Evolutionary conservation across 2,329 filamentous ascomycete species (phyloP), one percentile per base, ranked within the genome.

Genomic region (Fusarium devonianum): DNA sequence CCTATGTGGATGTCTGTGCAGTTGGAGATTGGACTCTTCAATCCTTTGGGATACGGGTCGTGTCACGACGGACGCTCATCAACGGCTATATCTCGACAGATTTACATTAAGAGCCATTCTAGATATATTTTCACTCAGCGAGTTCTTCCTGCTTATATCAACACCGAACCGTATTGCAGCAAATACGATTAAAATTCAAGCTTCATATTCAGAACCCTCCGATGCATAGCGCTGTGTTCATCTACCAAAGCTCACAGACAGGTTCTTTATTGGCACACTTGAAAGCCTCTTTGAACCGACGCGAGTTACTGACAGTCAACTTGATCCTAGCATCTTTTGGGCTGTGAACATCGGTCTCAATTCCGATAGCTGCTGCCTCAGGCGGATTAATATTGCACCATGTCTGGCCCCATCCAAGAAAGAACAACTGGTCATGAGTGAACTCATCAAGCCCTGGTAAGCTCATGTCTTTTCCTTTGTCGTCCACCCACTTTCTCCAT

Each of bases 201-300:
- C n/a, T n/a, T n/a, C n/a, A n/a, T n/a, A n/a, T n/a, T n/a, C n/a
- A n/a, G n/a, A n/a, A n/a, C n/a, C n/a, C n/a, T n/a, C n/a, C n/a
- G n/a, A n/a, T n/a, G n/a, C n/a, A n/a, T n/a, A n/a, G n/a, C n/a
- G n/a, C n/a, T n/a, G n/a, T n/a, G n/a, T n/a, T n/a, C n/a, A n/a
- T n/a, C n/a, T 29, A 90, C 86, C 87, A 90, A 48, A 90, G 71
- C 70, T 89, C 82, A 67, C 87, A 90, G 22, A 78, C 81, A 0
- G 86, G 86, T 66, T 88, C 78, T 72, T 84, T 87, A 3, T 73
- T 73, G 12, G 81, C 77, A 65, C 87, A 91, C 35, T 81, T 73
- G 68, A 90, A 90, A 8, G 82, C 83, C 67, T 88, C 81, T 49
- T 77, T 79, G 65, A 90, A 91, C 13, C 83, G 84, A 19, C 78